Conservation (phyloP, 2,329 filamentous ascomycete genomes). For the Clonostachys sp. region DNA sequence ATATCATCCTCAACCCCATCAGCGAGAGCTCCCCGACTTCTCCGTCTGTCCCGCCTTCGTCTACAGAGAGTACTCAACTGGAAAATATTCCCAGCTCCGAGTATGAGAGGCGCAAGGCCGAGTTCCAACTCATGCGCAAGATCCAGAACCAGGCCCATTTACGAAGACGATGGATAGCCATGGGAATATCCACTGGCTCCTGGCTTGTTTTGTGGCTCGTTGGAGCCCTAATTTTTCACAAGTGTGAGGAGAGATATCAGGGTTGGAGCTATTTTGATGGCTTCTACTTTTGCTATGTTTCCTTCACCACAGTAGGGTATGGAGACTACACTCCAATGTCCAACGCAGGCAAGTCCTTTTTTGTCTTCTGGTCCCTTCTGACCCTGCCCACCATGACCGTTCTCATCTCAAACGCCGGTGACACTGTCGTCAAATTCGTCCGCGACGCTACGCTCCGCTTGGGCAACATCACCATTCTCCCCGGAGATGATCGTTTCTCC, state of each 20-base stretch:
- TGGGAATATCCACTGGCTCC: conserved; percentile 61
- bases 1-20: conserved; percentile 46
- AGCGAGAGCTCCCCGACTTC: conserved; percentile 6
- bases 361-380: conserved; percentile 87
- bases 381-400: conserved; percentile 86
- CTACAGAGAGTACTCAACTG: conserved; percentile 3
- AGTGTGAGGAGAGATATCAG: conserved; percentile 48
- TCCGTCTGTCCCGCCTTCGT: background rate
- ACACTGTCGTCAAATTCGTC: conserved; percentile 69
- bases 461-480: conserved; percentile 57
- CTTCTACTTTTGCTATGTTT: conserved; percentile 83
- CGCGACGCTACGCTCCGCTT: conserved; percentile 50
- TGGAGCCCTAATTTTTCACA: conserved; percentile 70
- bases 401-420: conserved; percentile 76
- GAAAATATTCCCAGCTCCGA: conserved; percentile 26
- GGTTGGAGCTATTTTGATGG: conserved; percentile 72
- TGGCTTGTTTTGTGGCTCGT: conserved; percentile 77
- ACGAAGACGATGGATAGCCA: conserved; percentile 70
- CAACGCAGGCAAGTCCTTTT: conserved; percentile 77
- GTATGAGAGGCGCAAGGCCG: conserved; percentile 58
- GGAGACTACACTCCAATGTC: conserved; percentile 73
- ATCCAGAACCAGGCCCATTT: conserved; percentile 64
- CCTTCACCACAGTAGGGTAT: conserved; percentile 81
- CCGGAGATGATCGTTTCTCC: conserved; percentile 45
- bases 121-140: conserved; percentile 79